Percentiles rank a stretch among this genome's conserved stretches.
Conservation (phyloP, 2,329 filamentous ascomycete genomes). For the Ascochyta koolunga region DNA sequence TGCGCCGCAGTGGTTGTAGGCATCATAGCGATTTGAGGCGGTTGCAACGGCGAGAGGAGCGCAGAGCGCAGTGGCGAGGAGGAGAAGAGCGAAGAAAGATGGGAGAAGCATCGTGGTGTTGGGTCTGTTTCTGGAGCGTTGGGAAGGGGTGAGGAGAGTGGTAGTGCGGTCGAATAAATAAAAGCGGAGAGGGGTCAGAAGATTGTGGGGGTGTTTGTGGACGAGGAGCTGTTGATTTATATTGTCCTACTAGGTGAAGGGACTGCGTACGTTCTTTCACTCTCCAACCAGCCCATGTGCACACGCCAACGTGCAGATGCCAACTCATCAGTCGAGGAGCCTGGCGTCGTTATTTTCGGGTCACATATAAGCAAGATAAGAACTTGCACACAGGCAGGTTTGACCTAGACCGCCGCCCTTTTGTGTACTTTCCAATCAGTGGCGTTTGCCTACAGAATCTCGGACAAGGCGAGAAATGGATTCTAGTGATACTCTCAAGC, state of each 20-base stretch:
- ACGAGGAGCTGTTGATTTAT: neutral
- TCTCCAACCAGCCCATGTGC: neutral
- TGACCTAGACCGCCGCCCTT: too few species aligned
- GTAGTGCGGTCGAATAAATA: neutral
- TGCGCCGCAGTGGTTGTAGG: neutral
- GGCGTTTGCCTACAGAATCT: neutral
- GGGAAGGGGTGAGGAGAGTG: neutral
- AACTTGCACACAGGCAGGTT: neutral
- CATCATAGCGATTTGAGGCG: neutral
- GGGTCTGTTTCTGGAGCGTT: neutral
- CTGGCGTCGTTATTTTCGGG: neutral
- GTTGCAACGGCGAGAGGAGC: neutral
- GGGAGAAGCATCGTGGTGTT: neutral
- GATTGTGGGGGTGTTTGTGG: neutral
- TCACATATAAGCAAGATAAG: neutral
- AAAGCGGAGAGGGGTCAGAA: neutral
- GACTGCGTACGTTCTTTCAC: neutral
- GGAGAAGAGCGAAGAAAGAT: neutral
- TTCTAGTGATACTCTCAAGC: too few species aligned
- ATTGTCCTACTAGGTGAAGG: neutral
- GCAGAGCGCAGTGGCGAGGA: neutral
- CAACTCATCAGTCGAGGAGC: neutral
- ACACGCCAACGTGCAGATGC: neutral
- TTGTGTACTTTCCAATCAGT: neutral
- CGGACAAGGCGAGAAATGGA: too few species aligned